phyloP scores from a whole-genome alignment of 108 stramenopile species.

The Cyclostephanos tholiformis region DNA sequence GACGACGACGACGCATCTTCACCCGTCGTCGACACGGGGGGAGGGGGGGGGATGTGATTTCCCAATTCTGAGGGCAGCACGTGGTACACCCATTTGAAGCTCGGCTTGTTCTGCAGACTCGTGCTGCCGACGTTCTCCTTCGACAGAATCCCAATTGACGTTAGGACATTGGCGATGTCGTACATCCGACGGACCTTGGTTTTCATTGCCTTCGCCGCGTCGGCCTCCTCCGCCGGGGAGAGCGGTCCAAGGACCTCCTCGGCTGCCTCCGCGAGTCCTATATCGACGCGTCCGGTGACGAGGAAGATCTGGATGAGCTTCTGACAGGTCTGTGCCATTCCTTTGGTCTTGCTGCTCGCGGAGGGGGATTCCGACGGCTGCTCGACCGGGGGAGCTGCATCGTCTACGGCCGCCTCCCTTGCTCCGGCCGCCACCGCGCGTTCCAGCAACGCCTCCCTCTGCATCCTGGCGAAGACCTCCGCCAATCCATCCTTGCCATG shows the following conservation, averaged over 20 bases:
- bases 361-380: background rate
- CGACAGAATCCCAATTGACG: slow-evolving; percentile 68
- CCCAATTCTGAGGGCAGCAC: slow-evolving; percentile 46
- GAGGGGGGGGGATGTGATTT: background rate
- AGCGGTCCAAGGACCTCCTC: slow-evolving; percentile 74
- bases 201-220: slow-evolving; percentile 62
- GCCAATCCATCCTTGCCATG: slow-evolving; percentile 69
- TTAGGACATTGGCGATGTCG: slow-evolving; percentile 95
- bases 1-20: too few relatives aligned
- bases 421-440: background rate
- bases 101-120: slow-evolving; percentile 50
- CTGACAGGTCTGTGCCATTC: slow-evolving; percentile 77
- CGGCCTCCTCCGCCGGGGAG: slow-evolving; percentile 22
- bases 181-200: slow-evolving; percentile 95
- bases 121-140: slow-evolving; percentile 66
- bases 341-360: slow-evolving; percentile 58
- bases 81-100: slow-evolving; percentile 64
- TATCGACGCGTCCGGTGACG: slow-evolving; percentile 57
- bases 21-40: background rate
- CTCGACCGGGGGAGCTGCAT: background rate
- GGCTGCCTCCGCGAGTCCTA: slow-evolving; percentile 71
- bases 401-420: background rate
- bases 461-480: slow-evolving; percentile 65
- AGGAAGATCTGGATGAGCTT: slow-evolving; percentile 89
- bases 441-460: slow-evolving; percentile 61